phyloP scores from a whole-genome alignment of 495 filamentous ascomycete species.

The Aspergillus haitiensis region DNA sequence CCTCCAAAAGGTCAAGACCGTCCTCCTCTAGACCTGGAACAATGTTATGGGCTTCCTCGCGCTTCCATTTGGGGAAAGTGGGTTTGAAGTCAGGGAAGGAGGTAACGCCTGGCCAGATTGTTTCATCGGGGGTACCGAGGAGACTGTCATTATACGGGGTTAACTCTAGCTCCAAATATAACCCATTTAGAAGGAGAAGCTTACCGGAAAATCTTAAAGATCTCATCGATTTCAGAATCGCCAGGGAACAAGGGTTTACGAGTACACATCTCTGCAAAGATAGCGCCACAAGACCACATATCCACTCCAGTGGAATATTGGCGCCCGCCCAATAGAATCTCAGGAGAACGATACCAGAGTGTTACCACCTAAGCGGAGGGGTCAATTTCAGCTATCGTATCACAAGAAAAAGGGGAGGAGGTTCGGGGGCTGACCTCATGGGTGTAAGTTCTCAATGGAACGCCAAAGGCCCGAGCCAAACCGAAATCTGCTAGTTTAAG shows the following conservation, averaged over 20 bases:
- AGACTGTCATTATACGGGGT: slow-evolving; percentile 53
- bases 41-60: slow-evolving; percentile 61
- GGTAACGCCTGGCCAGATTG: slow-evolving; percentile 92
- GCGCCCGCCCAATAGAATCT: slow-evolving; percentile 93
- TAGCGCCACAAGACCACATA: slow-evolving; percentile 99
- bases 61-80: slow-evolving; percentile 93
- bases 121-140: slow-evolving; percentile 87
- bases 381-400: slow-evolving; percentile 9
- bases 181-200: slow-evolving; percentile 18
- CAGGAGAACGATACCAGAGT: slow-evolving; percentile 96
- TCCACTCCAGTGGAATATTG: slow-evolving; percentile 99
- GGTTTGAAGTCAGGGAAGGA: slow-evolving; percentile 97
- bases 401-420: not conserved
- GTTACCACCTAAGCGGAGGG: slow-evolving; percentile 71
- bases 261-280: slow-evolving; percentile 99
- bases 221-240: slow-evolving; percentile 98
- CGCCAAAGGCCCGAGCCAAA: slow-evolving; percentile 92
- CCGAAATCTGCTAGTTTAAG: slow-evolving; percentile 98
- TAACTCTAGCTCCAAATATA: not conserved
- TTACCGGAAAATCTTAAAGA: slow-evolving; percentile 98
- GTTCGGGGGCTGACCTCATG: slow-evolving; percentile 66
- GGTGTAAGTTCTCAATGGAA: slow-evolving; percentile 93
- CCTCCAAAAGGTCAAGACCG: slow-evolving; percentile 86
- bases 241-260: slow-evolving; percentile 96
- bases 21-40: slow-evolving; percentile 66